A percentile compares a stretch with the other conserved stretches of the same genome.
Conservation (phyloP, 1,139 yeast genomes). For the Candida anutae region DNA sequence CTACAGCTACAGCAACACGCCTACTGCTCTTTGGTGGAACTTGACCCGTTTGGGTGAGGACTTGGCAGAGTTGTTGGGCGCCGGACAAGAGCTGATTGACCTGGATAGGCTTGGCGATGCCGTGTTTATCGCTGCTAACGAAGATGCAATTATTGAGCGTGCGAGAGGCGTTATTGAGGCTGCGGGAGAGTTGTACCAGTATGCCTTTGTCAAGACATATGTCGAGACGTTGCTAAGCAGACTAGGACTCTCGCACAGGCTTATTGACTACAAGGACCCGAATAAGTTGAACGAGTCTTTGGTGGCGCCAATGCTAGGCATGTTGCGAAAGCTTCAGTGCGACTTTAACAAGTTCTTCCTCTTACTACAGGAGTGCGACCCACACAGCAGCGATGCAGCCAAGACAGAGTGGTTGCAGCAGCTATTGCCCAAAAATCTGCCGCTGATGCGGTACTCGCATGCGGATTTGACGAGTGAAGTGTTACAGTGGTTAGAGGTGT, state of each 20-base stretch:
- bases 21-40: slow-evolving; percentile 92
- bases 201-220: slow-evolving; percentile 53
- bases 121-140: slow-evolving; percentile 36
- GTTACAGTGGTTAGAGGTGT: slow-evolving; percentile 32
- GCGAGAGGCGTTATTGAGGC: slow-evolving; percentile 61
- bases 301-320: slow-evolving; percentile 55
- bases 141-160: slow-evolving; percentile 44
- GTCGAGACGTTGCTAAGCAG: slow-evolving; percentile 55
- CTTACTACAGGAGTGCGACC: slow-evolving; percentile 40
- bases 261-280: slow-evolving; percentile 29
- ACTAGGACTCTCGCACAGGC: slow-evolving; percentile 49
- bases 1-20: slow-evolving; percentile 76
- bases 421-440: slow-evolving; percentile 15
- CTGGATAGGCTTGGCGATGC: slow-evolving; percentile 21
- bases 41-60: slow-evolving; percentile 79
- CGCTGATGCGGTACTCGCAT: slow-evolving; percentile 23
- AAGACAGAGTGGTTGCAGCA: slow-evolving; percentile 1
- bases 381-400: slow-evolving; percentile 5
- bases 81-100: slow-evolving; percentile 45
- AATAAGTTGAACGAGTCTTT: slow-evolving; percentile 37
- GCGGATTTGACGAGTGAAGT: slow-evolving; percentile 26
- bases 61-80: slow-evolving; percentile 73
- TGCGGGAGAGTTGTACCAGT: slow-evolving; percentile 61
- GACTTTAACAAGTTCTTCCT: slow-evolving; percentile 80
- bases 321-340: slow-evolving; percentile 52